phyloP scores from a whole-genome alignment of 164 flowering plant genomes.

The Macadamia integrifolia region DNA sequence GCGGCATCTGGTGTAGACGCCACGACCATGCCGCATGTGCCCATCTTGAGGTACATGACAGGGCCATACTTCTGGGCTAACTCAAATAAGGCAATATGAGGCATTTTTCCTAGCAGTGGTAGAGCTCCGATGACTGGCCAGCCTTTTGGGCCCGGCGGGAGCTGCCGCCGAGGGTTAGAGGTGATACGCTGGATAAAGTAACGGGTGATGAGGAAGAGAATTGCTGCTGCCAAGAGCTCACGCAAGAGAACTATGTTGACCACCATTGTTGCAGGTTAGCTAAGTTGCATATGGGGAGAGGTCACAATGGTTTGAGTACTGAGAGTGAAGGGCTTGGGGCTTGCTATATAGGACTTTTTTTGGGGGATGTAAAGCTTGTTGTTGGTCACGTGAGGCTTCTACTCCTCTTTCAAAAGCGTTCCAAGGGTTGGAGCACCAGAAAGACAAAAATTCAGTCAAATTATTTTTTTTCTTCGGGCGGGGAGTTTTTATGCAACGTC shows the following conservation, averaged over 20 bases:
- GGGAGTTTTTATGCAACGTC: too few relatives aligned
- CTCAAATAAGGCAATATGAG: conserved; percentile 13
- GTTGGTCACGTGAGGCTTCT: too few relatives aligned
- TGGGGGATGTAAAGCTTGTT: too few relatives aligned
- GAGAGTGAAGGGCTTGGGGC: too few relatives aligned
- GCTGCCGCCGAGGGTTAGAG: not conserved
- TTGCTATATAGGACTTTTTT: too few relatives aligned
- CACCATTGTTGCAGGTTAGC: not conserved
- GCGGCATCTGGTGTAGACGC: conserved; percentile 14
- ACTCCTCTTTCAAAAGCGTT: too few relatives aligned
- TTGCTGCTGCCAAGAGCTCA: not conserved
- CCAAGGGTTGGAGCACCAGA: too few relatives aligned
- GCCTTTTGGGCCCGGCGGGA: conserved; percentile 18
- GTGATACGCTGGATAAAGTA: not conserved
- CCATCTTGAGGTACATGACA: conserved; percentile 14
- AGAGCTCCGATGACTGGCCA: conserved; percentile 17
- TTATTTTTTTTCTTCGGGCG: too few relatives aligned
- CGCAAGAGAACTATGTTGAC: not conserved
- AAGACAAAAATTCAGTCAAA: too few relatives aligned
- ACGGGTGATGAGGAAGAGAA: not conserved
- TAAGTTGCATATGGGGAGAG: too few relatives aligned
- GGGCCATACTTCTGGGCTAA: conserved; percentile 15
- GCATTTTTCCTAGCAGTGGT: conserved; percentile 15
- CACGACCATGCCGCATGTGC: conserved; percentile 10
- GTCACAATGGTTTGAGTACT: too few relatives aligned